A percentile compares a stretch with the other conserved stretches of the same genome.
Conservation (phyloP, 148 eudicot species). For the Rhododendron mucronatum region DNA sequence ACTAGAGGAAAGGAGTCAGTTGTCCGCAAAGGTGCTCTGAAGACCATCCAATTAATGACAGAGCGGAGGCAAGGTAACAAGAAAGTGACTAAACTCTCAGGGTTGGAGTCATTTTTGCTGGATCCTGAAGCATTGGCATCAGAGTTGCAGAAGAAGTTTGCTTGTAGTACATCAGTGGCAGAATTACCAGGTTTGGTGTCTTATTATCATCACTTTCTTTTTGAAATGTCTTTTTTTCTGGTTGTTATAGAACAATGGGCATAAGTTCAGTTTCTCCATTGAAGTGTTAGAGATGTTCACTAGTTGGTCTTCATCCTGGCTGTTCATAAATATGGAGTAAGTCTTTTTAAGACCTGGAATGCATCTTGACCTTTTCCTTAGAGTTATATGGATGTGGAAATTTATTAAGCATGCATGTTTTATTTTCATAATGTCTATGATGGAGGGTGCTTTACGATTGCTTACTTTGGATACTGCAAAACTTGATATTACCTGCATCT, state of each 20-base stretch:
- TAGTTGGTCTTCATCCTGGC: not conserved
- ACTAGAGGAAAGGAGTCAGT: slow-evolving; percentile 73
- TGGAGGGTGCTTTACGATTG: not conserved
- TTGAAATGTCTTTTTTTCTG: slow-evolving; percentile 7
- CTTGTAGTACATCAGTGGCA: slow-evolving; percentile 85
- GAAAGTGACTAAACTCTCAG: slow-evolving; percentile 89
- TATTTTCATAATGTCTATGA: not conserved
- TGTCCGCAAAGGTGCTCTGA: slow-evolving; percentile 75
- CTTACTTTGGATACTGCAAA: not conserved
- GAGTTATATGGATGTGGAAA: not conserved
- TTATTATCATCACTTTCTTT: not conserved
- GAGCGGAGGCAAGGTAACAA: slow-evolving; percentile 96
- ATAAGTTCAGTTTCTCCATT: not conserved
- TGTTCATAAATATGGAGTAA: not conserved
- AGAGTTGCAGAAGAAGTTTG: slow-evolving; percentile 93
- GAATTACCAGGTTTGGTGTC: slow-evolving; percentile 62
- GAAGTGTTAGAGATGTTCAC: not conserved
- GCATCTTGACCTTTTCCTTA: not conserved
- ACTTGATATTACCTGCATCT: not conserved
- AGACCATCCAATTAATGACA: slow-evolving; percentile 73
- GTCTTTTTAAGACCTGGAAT: not conserved
- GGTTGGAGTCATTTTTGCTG: slow-evolving; percentile 78
- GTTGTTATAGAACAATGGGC: not conserved
- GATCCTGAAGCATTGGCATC: slow-evolving; percentile 85
- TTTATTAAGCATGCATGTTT: not conserved